Percentiles rank a stretch among this genome's conserved stretches.
phyloP scores from a whole-genome alignment of 169 alveolate species.

The Ophryocystis elektroscirrha region DNA sequence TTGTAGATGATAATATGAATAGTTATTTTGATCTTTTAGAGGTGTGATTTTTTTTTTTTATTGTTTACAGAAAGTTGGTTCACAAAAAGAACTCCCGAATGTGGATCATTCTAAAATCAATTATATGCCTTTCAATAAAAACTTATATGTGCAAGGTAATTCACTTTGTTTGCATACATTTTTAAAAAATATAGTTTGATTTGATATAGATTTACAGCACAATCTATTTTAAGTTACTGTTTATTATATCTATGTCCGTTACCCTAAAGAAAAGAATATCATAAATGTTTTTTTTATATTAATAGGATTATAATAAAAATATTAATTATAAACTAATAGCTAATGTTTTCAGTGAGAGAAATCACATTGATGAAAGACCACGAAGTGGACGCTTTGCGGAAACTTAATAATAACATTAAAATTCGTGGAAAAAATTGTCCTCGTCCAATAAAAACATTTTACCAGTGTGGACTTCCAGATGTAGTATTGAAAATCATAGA shows the following conservation, averaged over 20 bases:
- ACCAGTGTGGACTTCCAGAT: slow-evolving; percentile 86
- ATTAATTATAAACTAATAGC: not conserved
- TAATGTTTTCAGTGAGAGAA: slow-evolving; percentile 36
- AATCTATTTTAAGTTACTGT: no score
- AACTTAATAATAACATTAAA: slow-evolving; percentile 53
- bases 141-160: slow-evolving; percentile 58
- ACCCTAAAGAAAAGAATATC: no score
- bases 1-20: not conserved
- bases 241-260: no score
- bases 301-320: not conserved
- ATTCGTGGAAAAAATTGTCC: slow-evolving; percentile 43
- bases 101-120: slow-evolving; percentile 52
- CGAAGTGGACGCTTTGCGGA: slow-evolving; percentile 59
- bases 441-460: slow-evolving; percentile 77
- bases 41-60: not conserved
- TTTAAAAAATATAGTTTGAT: no score
- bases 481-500: slow-evolving; percentile 56
- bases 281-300: not conserved
- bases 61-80: slow-evolving; percentile 16
- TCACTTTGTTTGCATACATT: no score
- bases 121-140: slow-evolving; percentile 52
- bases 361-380: slow-evolving; percentile 52
- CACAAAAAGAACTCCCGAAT: slow-evolving; percentile 43
- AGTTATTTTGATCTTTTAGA: slow-evolving; percentile 1
- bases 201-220: no score